Evolutionary conservation across 2,329 filamentous ascomycete genomes (phyloP).

Genomic region (Ascochyta clinopodiicola): DNA sequence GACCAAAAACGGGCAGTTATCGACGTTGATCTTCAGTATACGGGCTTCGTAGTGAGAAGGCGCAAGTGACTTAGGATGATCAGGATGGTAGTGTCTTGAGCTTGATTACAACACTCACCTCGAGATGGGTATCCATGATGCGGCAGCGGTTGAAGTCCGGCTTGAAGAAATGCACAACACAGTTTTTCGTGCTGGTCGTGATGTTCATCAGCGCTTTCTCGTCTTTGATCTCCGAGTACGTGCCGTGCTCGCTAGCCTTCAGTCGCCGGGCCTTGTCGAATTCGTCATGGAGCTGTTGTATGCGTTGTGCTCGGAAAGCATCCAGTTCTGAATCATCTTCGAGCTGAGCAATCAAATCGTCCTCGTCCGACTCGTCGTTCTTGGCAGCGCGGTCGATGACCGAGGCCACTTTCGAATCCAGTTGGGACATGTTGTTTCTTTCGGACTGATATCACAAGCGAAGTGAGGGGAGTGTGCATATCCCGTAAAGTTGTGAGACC

Average conservation of each 20-base stretch:
- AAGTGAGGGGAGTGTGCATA: slow-evolving; percentile 21
- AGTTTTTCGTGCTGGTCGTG: slow-evolving; percentile 64
- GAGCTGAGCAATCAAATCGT: slow-evolving; percentile 66
- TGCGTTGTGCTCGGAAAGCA: slow-evolving; percentile 62
- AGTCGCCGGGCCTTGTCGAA: slow-evolving; percentile 60
- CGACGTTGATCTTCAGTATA: slow-evolving; percentile 65
- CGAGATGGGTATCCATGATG: slow-evolving; percentile 67
- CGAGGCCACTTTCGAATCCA: slow-evolving; percentile 60
- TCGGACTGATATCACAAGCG: slow-evolving; percentile 18
- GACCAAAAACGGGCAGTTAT: slow-evolving; percentile 66
- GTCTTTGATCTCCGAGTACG: slow-evolving; percentile 62
- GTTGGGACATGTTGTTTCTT: slow-evolving; percentile 50
- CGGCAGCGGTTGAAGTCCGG: slow-evolving; percentile 67
- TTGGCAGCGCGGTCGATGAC: slow-evolving; percentile 54
- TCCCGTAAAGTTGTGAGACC: slow-evolving; percentile 10
- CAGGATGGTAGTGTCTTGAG: neutral
- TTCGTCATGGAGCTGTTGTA: slow-evolving; percentile 65
- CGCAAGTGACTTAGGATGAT: slow-evolving; percentile 53
- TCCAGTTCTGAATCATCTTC: slow-evolving; percentile 61
- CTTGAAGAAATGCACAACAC: slow-evolving; percentile 69
- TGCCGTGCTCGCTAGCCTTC: slow-evolving; percentile 59
- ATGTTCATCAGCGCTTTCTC: slow-evolving; percentile 67
- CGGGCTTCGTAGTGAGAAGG: slow-evolving; percentile 65
- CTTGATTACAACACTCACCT: slow-evolving; percentile 37
- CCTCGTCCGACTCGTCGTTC: slow-evolving; percentile 60